These are phyloP conservation scores for Debaryomyces sp. DNA, from an alignment of 1,139 yeast genomes.

Conservation along the genomic window DNA sequence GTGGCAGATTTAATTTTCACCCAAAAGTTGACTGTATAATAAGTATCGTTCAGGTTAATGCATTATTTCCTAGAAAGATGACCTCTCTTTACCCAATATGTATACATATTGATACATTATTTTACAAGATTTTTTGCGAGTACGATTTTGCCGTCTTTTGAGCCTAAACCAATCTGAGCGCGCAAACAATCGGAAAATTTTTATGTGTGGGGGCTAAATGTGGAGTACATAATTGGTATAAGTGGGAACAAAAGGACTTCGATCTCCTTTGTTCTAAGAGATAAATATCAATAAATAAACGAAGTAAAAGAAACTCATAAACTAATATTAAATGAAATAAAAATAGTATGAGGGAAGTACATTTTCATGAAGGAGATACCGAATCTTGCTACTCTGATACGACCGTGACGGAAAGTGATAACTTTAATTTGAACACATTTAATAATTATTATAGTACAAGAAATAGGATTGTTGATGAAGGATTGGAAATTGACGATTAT, in stretches of 20 bases:
- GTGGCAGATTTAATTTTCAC: too few relatives aligned
- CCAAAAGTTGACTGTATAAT: neutral
- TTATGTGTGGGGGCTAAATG: conserved; percentile 4
- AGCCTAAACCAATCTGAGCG: neutral
- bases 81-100: neutral
- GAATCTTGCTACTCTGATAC: neutral
- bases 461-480: neutral
- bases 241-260: neutral
- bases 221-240: conserved; percentile 5
- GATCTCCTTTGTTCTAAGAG: neutral
- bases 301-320: neutral
- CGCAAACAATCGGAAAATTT: conserved; percentile 6
- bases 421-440: conserved; percentile 1
- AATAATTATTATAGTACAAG: neutral
- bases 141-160: neutral
- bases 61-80: neutral
- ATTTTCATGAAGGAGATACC: neutral
- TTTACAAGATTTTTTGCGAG: neutral
- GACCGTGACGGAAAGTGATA: conserved; percentile 1
- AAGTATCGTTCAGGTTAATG: neutral
- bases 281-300: neutral
- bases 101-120: neutral
- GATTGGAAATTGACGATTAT: neutral
- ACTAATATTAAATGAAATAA: neutral
- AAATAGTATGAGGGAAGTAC: neutral